Conservation (phyloP, 495 filamentous ascomycete genomes). For the Physcia stellaris region DNA sequence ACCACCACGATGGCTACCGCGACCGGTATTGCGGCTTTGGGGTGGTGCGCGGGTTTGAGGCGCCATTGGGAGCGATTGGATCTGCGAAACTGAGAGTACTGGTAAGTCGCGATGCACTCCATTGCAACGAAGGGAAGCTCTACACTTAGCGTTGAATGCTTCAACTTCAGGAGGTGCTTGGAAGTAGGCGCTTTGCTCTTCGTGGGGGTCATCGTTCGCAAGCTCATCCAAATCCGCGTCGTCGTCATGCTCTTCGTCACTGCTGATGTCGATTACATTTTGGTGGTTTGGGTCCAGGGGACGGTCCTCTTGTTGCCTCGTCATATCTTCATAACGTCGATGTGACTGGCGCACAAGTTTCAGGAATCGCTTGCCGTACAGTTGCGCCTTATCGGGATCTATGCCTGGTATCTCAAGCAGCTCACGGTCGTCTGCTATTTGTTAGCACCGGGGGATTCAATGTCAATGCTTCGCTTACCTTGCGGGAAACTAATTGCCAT, state of each 20-base stretch:
- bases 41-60: conserved; percentile 1
- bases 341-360: conserved; percentile 45
- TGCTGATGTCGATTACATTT: conserved; percentile 55
- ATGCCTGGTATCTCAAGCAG: conserved; percentile 59
- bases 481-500: conserved; percentile 73
- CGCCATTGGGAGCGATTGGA: neutral
- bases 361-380: conserved; percentile 55
- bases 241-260: conserved; percentile 35
- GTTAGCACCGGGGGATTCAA: neutral
- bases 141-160: conserved; percentile 19
- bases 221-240: conserved; percentile 27
- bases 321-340: conserved; percentile 35
- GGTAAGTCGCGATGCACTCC: no score
- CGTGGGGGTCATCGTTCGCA: conserved; percentile 22
- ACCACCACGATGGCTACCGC: conserved; percentile 3
- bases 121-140: no score
- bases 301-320: conserved; percentile 30
- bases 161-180: conserved; percentile 16
- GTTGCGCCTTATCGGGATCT: conserved; percentile 51
- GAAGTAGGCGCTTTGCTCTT: conserved; percentile 29
- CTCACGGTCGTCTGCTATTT: conserved; percentile 25
- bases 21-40: neutral
- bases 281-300: conserved; percentile 41
- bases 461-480: conserved; percentile 19
- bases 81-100: conserved; percentile 2